Base-by-base conservation (phyloP, 106 monocot species). In the Acorus calamus region DNA sequence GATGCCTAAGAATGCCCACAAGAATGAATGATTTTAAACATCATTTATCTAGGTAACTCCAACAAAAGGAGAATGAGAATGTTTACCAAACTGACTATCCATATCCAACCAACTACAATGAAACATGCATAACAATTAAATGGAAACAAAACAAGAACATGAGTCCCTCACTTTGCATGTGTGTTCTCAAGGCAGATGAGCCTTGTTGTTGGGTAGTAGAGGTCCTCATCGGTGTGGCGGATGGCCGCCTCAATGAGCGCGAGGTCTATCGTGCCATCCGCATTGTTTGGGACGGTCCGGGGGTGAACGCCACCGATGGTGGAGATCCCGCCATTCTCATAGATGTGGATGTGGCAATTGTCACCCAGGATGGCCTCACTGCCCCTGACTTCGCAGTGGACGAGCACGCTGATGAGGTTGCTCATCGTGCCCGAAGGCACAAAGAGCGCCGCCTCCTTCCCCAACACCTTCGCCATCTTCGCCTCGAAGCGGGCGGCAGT, bases 401-500 rank as follows among this genome's bases (percentile, higher is more conserved):
- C 88, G 44, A 98, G 80, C 6, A 99, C 83, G 2, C 92, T 83
- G 45, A 99, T 92, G 55, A 99, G 87, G 58, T 99, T 99, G 5
- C 69, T 88, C 98, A 99, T 99, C 53, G 94, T 94, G 56, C 98
- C 98, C 7, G 92, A 99, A 9, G 98, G 92, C 14, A 92, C 98
- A 50, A 99, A 99, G 44, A 99, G 70, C 2, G 87, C 88, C 0
- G 98, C 88, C 55, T 89, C 89, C 69, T 89, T 89, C 12, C 84
- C 76, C 71, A 69, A 82, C 14, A 89, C 46, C 65, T 56, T 77
- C 0, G 89, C 82, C 57, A 85, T 74, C 74, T 85, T 79, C 3
- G 71, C 47, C 53, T 80, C 79, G 3, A 89, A 73, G 9, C 59
- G 63, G 10, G 56, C 44, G 6, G 85, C 81, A 11, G 82, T 89